phyloP scores from a whole-genome alignment of 2,329 filamentous ascomycete genomes.

The Colletotrichum karsti region DNA sequence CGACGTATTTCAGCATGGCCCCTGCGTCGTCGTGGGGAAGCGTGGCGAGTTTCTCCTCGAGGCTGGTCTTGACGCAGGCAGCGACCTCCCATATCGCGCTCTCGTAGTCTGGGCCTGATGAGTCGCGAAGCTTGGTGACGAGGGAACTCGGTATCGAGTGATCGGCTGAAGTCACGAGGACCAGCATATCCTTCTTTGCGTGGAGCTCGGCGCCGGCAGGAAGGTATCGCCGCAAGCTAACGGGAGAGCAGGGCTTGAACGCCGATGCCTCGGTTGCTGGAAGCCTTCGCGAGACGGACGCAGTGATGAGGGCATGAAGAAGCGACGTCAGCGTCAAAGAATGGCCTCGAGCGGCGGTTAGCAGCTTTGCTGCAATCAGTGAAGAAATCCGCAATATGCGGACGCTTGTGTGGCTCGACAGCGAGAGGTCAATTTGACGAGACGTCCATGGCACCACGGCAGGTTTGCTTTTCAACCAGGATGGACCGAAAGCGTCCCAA shows the following conservation, averaged over 20 bases:
- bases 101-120: conserved; percentile 31
- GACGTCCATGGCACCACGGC: conserved; percentile 47
- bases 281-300: conserved; percentile 48
- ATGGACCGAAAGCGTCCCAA: conserved; percentile 49
- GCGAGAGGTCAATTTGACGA: conserved; percentile 41
- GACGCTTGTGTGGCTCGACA: conserved; percentile 45
- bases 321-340: conserved; percentile 57
- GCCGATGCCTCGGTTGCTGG: conserved; percentile 39
- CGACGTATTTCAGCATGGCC: conserved; percentile 50
- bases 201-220: conserved; percentile 36
- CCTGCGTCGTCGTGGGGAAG: conserved; percentile 53
- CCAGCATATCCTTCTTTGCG: conserved; percentile 43
- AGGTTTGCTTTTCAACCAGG: conserved; percentile 42
- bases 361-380: conserved; percentile 37
- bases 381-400: conserved; percentile 45
- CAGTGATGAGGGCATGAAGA: conserved; percentile 53
- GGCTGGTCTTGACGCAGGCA: conserved; percentile 40
- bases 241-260: conserved; percentile 51
- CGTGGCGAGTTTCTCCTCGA: conserved; percentile 40
- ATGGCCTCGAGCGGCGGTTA: conserved; percentile 49
- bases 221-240: conserved; percentile 52
- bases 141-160: conserved; percentile 38
- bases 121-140: conserved; percentile 35
- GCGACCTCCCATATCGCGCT: conserved; percentile 53
- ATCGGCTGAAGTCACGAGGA: conserved; percentile 46